Conservation (phyloP, 129 eudicot genomes). For the carrot (Daucus carota) region DH1_v3.0 NC_030381.2:43237001-43237500, state of each 20-base stretch:
- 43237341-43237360: neutral
- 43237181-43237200: slow-evolving; percentile 46
- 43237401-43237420: neutral
- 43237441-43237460: neutral
- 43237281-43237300: neutral
- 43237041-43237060: slow-evolving; percentile 42
- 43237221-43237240: slow-evolving; percentile 27
- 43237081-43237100: neutral
- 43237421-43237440: neutral
- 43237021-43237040: slow-evolving; percentile 50
- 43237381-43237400: neutral
- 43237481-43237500: neutral
- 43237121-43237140: slow-evolving; percentile 20
- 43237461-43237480: neutral
- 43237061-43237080: slow-evolving; percentile 16
- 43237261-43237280: neutral
- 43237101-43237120: neutral
- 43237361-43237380: neutral
- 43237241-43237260: slow-evolving; percentile 31
- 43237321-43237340: neutral
- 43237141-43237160: slow-evolving; percentile 27
- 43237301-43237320: neutral
- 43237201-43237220: slow-evolving; percentile 35
- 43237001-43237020: slow-evolving; percentile 54
- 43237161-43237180: slow-evolving; percentile 25